A percentile compares a stretch with the other conserved stretches of the same genome.
Conservation (phyloP, 2,329 filamentous ascomycete genomes). For the Pseudocercospora eumusae region DNA sequence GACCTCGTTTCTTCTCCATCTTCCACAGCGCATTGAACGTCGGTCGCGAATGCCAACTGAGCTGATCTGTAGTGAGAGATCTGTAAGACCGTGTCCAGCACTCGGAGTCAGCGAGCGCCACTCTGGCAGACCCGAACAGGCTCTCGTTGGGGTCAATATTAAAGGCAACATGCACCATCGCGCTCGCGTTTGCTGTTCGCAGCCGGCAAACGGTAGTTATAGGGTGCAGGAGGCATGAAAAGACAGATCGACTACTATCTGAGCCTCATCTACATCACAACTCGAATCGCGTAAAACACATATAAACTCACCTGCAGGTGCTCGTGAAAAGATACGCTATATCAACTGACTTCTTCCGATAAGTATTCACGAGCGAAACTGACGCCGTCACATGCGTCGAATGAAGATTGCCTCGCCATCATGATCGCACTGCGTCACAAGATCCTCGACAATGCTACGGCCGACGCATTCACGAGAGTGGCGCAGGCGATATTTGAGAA, state of each 20-base stretch:
- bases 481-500: not conserved
- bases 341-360: not conserved
- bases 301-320: not conserved
- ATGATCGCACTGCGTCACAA: conserved; percentile 4
- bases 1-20: not conserved
- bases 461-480: not conserved
- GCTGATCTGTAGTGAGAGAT: not conserved
- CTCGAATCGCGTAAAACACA: not conserved
- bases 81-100: too few relatives aligned
- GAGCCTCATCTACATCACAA: not conserved
- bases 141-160: not conserved
- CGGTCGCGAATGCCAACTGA: not conserved
- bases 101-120: too few relatives aligned
- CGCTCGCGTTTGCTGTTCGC: not conserved
- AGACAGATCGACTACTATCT: not conserved
- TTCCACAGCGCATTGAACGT: not conserved
- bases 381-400: not conserved
- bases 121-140: too few relatives aligned
- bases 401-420: not conserved
- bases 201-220: not conserved
- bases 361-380: not conserved
- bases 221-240: not conserved
- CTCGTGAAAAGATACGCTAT: too few relatives aligned
- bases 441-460: not conserved
- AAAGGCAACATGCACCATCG: not conserved